phyloP scores from a whole-genome alignment of 805 yeast species.

The Lachancea quebecensis region DNA sequence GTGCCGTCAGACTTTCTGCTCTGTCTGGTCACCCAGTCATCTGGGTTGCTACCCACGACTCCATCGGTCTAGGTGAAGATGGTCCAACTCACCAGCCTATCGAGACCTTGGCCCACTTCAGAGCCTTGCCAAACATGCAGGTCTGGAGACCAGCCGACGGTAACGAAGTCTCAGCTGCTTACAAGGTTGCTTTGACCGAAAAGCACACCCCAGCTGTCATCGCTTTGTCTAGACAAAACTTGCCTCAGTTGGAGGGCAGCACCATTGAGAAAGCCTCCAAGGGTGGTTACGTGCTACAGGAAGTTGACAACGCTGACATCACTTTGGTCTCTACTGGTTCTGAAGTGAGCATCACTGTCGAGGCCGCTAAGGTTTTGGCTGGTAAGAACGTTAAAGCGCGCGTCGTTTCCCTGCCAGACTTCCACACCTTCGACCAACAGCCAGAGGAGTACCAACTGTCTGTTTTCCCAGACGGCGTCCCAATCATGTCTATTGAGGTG shows the following conservation, averaged over 20 bases:
- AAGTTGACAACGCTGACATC: slow-evolving; percentile 54
- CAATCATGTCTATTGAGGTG: slow-evolving; percentile 90
- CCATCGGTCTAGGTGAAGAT: slow-evolving; percentile 87
- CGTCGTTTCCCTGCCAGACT: slow-evolving; percentile 91
- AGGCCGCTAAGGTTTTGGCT: slow-evolving; percentile 66
- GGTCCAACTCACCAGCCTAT: slow-evolving; percentile 94
- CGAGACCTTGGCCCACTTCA: slow-evolving; percentile 78
- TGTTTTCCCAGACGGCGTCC: slow-evolving; percentile 91
- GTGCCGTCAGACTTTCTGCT: slow-evolving; percentile 82
- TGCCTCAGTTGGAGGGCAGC: slow-evolving; percentile 91
- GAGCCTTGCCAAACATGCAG: slow-evolving; percentile 74
- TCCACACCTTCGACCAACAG: slow-evolving; percentile 83
- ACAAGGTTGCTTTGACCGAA: slow-evolving; percentile 55
- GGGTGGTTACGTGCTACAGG: slow-evolving; percentile 84
- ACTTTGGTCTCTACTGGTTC: slow-evolving; percentile 90
- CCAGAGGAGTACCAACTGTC: slow-evolving; percentile 69
- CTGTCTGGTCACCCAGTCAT: slow-evolving; percentile 75
- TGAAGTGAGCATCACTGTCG: slow-evolving; percentile 75
- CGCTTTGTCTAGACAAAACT: slow-evolving; percentile 79
- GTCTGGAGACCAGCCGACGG: slow-evolving; percentile 95
- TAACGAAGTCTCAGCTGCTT: slow-evolving; percentile 82
- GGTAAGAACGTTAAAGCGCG: slow-evolving; percentile 63
- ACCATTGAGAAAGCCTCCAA: slow-evolving; percentile 82
- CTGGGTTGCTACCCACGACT: slow-evolving; percentile 88
- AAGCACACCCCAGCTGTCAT: slow-evolving; percentile 63